Evolutionary conservation across 1,284 basidiomycete genomes (phyloP), one percentile per base, ranked within the genome.

Genomic region (Gomphus sp.): DNA sequence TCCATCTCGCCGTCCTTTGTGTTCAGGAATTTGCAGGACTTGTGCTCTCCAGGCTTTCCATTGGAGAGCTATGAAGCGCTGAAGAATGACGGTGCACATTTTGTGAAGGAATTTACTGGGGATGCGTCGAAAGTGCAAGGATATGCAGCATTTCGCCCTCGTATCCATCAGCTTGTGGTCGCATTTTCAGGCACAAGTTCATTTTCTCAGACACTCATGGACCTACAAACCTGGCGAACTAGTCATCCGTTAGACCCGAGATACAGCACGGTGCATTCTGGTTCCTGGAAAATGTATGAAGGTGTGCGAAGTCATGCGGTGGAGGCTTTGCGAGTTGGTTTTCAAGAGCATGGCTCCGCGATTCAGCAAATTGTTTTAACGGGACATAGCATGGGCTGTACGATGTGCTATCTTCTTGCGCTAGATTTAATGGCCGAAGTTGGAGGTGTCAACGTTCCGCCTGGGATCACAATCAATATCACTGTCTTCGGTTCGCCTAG

Each of bases 381-480:
- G 1, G 78, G 77, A 1, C 76, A 80, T 63, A 78, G 77, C 57
- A 76, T 81, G 74, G 79, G 80, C 51, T 78, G 72, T 12, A 73
- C 74, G 16, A 65, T 81, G 18, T 69, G 72, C 10, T 78, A 77
- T 65, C 67, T 82, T 25, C 70, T 81, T 49, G 72, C 72, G 34
- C 66, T 80, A 34, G 78, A 80, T 56, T 63, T 80, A 16, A 66
- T 82, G 45, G 53, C 58, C 10, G 63, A 69, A 14, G 66, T 69
- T 36, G 66, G 69, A 11, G 58, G 62, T n/a, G 49, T 63, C 3
- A 14, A 70, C n/a, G 59, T 61, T 62, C 66, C 52, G 22, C 41
- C 12, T 25, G 37, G 39, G 48, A 57, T 73, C 4, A 63, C 56
- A 6, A 45, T 81, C 11, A 74, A 72, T 60, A 62, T 81, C n/a